Base-by-base conservation (phyloP, 176 grass and related monocot species). In the Carex littledalei region DNA sequence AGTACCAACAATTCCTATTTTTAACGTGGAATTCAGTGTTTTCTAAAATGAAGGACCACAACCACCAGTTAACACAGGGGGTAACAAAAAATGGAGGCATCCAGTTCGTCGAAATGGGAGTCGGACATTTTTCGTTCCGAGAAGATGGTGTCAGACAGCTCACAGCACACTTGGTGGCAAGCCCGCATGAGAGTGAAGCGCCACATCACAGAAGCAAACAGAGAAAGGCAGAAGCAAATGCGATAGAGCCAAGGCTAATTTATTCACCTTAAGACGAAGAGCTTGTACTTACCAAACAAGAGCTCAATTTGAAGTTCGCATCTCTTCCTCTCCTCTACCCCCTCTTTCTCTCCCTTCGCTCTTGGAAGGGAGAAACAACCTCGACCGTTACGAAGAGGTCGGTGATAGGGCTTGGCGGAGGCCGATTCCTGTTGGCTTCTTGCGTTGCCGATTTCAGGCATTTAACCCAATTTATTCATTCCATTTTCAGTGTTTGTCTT, bases 241-340 rank as follows among this genome's bases (percentile, higher is more conserved):
- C 63, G 1, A 54, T 67, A 54, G 45, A 45, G 39, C 60, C 81
- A 41, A 52, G 26, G 43, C 34, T 49, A 21, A 81, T 81, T 80
- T 39, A 81, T 35, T 81, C 37, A 39, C 78, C 78, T 62, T 21
- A 17, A 55, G 56, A 29, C 74, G 49, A 56, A 78, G 56, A 14
- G 8, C 45, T 18, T 45, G 16, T 45, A 43, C 15, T 43, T 41
- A 18, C 67, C 67, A 71, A 71, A 24, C 37, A 14, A 31, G 79
- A 1, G 57, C 84, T 86, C 84, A 63, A 77, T 75, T 78, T 80
- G 17, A 54, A 60, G 47, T 86, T 78, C 20, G 31, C 73, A 73
- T 80, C 68, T 68, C 26, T 54, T 55, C 63, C 39, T 55, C 47
- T 57, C 7, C 72, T 66, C 58, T 55, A 17, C 57, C 41, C 3